Base-by-base conservation (phyloP, 1,284 basidiomycete genomes). In the Sporisorium iseilematis-ciliati region DNA sequence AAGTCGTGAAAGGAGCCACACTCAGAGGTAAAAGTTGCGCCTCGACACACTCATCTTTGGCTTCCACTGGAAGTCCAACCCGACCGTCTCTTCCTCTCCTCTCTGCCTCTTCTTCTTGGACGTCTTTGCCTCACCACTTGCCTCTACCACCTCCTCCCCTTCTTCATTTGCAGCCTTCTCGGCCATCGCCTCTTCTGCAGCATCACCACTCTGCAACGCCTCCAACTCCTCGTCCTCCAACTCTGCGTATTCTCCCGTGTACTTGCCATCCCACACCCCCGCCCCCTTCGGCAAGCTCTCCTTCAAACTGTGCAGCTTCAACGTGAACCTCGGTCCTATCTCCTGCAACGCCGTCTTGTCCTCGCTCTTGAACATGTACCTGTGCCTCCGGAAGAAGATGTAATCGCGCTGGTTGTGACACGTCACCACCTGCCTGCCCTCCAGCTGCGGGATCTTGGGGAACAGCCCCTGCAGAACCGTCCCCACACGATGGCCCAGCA, bases 371-470 rank as follows among this genome's bases (percentile, higher is more conserved):
- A 97, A 98, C 45, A 94, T 93, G 85, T 97, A 97, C 79, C 94
- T 94, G 87, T 98, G 95, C 74, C 97, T 88, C 65, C 97, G 88
- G 88, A 99, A 97, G 88, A 99, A 99, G 65, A 99, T 87, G 86
- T 98, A 99, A 87, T 99, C 97, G 60, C 97, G 90, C 85, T 98
- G 95, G 82, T 98, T 98, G 86, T 99, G 97, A 29, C 98, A 88
- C 1, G 96, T 97, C 4, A 98, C 95, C 16, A 98, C 95, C 86
- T 99, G 97, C 45, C 97, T 89, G 20, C 97, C 97, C 85, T 96
- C 93, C 82, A 98, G 95, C 86, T 97, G 93, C 0, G 96, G 95
- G 74, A 97, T 89, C 16, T 93, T 92, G 16, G 97, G 97, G 87
- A 99, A 99, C 23, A 96, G 89, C 1, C 93, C 93, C 80, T 97